These are phyloP conservation scores for Pinus taeda DNA, from an alignment of 75 land plant genomes.

Conservation along the genomic window DNA sequence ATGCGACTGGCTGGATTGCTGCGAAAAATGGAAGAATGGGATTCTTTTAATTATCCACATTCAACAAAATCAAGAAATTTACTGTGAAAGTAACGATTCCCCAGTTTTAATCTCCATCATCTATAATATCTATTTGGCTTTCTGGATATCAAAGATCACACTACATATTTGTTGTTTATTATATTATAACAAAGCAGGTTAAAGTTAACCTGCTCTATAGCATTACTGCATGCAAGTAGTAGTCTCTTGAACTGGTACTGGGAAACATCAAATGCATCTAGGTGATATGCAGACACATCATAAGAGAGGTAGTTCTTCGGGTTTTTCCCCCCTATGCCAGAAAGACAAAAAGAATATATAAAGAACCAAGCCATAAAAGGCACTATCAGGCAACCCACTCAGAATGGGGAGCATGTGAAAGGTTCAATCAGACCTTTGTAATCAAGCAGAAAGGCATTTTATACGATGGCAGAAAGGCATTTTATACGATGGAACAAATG, in stretches of 20 bases:
- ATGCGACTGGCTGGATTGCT: constrained; percentile 40
- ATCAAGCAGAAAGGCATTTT: not conserved
- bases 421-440: not conserved
- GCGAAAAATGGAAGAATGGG: not conserved
- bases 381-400: not conserved
- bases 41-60: not conserved
- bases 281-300: too few relatives aligned
- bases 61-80: not conserved
- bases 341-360: not conserved
- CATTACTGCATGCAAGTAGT: not conserved
- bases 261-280: not conserved
- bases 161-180: too few relatives aligned
- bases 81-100: not conserved
- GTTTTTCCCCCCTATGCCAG: not conserved
- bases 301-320: not conserved
- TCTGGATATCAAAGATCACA: too few relatives aligned
- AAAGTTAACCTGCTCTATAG: too few relatives aligned
- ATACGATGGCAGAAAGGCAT: not conserved
- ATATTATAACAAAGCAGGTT: too few relatives aligned
- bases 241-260: not conserved
- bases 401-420: too few relatives aligned
- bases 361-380: not conserved
- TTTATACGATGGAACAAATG: not conserved
- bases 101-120: too few relatives aligned
- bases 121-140: too few relatives aligned